A percentile compares a stretch with the other conserved stretches of the same genome.
Evolutionary conservation across 2,329 filamentous ascomycete genomes (phyloP).

Genomic region (Xylaria digitata): DNA sequence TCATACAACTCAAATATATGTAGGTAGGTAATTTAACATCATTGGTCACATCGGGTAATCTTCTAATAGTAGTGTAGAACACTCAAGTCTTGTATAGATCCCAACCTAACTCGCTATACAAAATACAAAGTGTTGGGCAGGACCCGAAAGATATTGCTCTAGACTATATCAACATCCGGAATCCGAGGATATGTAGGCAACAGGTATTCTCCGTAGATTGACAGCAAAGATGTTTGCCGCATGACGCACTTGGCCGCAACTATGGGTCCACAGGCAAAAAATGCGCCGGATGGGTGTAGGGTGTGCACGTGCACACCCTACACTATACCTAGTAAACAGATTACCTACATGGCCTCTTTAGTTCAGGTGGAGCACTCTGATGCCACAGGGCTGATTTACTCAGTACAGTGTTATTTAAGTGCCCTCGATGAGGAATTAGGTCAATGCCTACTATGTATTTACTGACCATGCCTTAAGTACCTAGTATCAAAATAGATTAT

Average conservation of each 20-base stretch:
- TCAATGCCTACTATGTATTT: background rate
- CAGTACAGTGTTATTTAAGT: background rate
- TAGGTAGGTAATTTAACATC: background rate
- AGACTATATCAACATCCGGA: conserved; percentile 1
- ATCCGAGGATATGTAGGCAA: background rate
- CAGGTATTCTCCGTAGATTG: conserved; percentile 5
- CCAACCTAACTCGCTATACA: no score
- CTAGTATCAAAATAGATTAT: no score
- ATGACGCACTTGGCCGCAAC: conserved; percentile 36
- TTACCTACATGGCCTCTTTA: background rate
- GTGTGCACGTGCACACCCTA: no score
- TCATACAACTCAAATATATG: background rate
- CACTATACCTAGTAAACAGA: background rate
- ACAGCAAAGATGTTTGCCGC: conserved; percentile 16
- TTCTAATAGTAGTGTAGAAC: background rate
- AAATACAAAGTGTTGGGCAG: background rate
- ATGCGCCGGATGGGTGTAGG: conserved; percentile 2
- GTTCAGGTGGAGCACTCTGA: conserved; percentile 10
- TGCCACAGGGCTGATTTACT: conserved; percentile 31
- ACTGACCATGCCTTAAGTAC: no score
- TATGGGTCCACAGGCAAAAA: conserved; percentile 24
- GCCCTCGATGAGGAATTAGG: background rate
- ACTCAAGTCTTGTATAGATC: no score
- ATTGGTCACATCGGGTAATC: background rate
- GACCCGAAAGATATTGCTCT: background rate